These are phyloP conservation scores for Dissoconium aciculare DNA, from an alignment of 2,329 filamentous ascomycete genomes.

Conservation along the genomic window DNA sequence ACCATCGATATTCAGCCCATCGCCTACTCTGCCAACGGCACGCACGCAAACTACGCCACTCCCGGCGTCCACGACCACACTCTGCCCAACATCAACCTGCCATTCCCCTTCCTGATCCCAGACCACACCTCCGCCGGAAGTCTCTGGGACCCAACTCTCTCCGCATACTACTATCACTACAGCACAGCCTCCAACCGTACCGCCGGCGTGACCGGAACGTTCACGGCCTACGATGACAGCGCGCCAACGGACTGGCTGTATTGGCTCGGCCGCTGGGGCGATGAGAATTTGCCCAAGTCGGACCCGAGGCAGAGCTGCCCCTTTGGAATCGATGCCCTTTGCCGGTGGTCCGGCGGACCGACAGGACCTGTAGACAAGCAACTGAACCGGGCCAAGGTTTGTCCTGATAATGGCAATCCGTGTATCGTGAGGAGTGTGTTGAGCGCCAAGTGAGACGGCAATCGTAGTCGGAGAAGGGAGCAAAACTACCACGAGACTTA, in stretches of 20 bases:
- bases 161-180: slow-evolving; percentile 43
- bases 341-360: slow-evolving; percentile 42
- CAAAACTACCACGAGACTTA: too few species aligned
- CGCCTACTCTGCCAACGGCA: slow-evolving; percentile 44
- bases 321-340: slow-evolving; percentile 24
- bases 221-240: slow-evolving; percentile 34
- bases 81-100: slow-evolving; percentile 46
- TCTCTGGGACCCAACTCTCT: slow-evolving; percentile 46
- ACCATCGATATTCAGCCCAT: slow-evolving; percentile 36
- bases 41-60: slow-evolving; percentile 50
- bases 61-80: slow-evolving; percentile 46
- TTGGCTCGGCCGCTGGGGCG: slow-evolving; percentile 48
- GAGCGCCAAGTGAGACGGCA: background rate
- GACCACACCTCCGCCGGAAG: slow-evolving; percentile 41
- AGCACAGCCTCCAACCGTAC: slow-evolving; percentile 21
- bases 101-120: slow-evolving; percentile 36
- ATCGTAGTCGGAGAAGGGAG: too few species aligned
- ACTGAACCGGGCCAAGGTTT: slow-evolving; percentile 41
- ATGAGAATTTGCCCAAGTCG: slow-evolving; percentile 41
- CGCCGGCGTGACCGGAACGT: slow-evolving; percentile 16
- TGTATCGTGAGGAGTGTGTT: background rate
- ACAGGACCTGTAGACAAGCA: slow-evolving; percentile 47
- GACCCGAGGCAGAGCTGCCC: slow-evolving; percentile 35
- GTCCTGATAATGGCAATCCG: slow-evolving; percentile 31
- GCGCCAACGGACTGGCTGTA: slow-evolving; percentile 40